Evolutionary conservation across 805 yeast species (phyloP), one percentile per base, ranked within the genome.

Genomic region (Blastobotrys terrestris): DNA sequence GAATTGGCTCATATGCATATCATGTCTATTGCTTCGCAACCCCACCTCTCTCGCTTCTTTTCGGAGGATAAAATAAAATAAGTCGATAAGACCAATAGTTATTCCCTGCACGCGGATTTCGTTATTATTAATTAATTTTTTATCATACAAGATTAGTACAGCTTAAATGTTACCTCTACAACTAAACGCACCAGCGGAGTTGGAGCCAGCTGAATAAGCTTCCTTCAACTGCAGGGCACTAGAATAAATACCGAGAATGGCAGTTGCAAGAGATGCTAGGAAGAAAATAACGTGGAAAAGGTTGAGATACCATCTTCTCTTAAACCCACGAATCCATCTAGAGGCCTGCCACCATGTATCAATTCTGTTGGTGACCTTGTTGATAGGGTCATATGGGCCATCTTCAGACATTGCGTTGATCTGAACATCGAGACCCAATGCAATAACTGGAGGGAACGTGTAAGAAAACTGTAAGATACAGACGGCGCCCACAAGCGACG

Each of bases 381-480:
- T 52, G 42, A 53, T 26, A 14, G 63, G 64, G 35, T 60, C 62
- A 46, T 53, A 60, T 16, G 55, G 55, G 5, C 60, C 60, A 35
- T 60, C 67, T 16, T 66, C 69, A 54, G 62, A 63, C 31, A 61
- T 60, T 14, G 69, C 69, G 51, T 55, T 59, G 50, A 64, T 46
- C 53, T 63, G 67, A 44, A 61, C 44, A 8, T 57, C 57, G 13
- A 57, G 42, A 11, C 65, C 66, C 40, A 62, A 55, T 43, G 50
- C 55, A 26, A 61, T 52, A 45, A 60, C 35, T 3, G 63, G 62
- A 46, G 78, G 78, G 66, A 74, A 67, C 13, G 77, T 74, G 64
- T 74, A 74, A 44, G 76, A 67, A 67, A 74, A 74, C 58, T 74
- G 75, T 56, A 74, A 63, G 50, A 73, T 74, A 58, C 77, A 74